Evolutionary conservation across 345 rosid genomes (phyloP), one percentile per base, ranked within the genome.

Genomic region (Euclidium syriacum): DNA sequence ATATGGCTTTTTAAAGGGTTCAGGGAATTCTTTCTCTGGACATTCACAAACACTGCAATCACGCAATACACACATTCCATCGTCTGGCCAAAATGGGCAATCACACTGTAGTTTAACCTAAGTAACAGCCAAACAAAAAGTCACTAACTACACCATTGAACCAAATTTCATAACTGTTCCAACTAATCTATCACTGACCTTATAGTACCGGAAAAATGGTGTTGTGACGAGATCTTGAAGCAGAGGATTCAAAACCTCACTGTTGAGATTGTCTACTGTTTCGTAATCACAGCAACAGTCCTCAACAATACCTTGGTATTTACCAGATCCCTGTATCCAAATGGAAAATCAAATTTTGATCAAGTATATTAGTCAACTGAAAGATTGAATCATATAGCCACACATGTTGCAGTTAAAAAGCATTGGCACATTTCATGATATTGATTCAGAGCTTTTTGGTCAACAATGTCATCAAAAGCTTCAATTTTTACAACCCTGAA

Each of bases 1-100:
- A 26, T 64, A 71, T 0, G 86, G 86, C 51, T 52, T 75, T 77
- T 83, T 90, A 51, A 85, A 85, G 3, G 79, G 70, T 71, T 87
- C 87, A 0, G 97, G 97, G 68, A 90, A 95, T 64, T 95, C 99
- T 60, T 55, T 85, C 55, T 95, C 96, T 22, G 96, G 97, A 75
- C 97, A 95, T 65, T 90, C 99, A 69, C 97, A 90, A 27, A 95
- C 96, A 52, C 97, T 90, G 68, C 99, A 95, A 78, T 95, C 96
- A 70, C 95, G 81, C 75, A 95, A 75, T 48, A 73, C 89, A 65
- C 97, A 95, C 99, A 95, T 90, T 47, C 96, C 88, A 75, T 94
- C 97, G 71, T 87, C 97, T 1, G 87, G 95, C 99, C 96, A 87
- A 77, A 87, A 87, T 17, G 95, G 97, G 75, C 99, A 95, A 62